Conservation (phyloP, 169 alveolate species). For the Eimeria tenella region DNA sequence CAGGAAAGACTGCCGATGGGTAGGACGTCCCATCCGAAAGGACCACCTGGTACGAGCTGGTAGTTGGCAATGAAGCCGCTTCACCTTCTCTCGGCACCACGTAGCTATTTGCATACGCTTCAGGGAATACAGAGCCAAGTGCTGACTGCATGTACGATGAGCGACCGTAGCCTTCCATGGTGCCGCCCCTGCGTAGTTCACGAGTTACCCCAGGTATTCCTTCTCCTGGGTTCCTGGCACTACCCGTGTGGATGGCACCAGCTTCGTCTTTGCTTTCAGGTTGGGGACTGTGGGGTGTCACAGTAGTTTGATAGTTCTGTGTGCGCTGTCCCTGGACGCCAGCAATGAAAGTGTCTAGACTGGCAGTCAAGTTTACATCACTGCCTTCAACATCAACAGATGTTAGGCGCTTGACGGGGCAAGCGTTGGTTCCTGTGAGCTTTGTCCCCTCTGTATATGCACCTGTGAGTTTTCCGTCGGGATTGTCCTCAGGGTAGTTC, state of each 20-base stretch:
- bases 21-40: slow-evolving; percentile 70
- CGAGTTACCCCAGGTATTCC: neutral
- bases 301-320: neutral
- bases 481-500: slow-evolving; percentile 7
- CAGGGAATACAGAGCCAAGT: slow-evolving; percentile 63
- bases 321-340: slow-evolving; percentile 51
- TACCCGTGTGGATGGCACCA: neutral
- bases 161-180: slow-evolving; percentile 55
- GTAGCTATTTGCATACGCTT: slow-evolving; percentile 43
- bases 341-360: slow-evolving; percentile 52
- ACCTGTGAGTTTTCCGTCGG: neutral
- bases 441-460: neutral
- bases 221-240: neutral
- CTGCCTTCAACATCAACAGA: slow-evolving; percentile 38
- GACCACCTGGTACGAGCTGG: slow-evolving; percentile 70
- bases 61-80: slow-evolving; percentile 13
- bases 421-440: neutral
- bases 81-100: slow-evolving; percentile 43
- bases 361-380: slow-evolving; percentile 60
- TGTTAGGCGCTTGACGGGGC: slow-evolving; percentile 31
- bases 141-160: slow-evolving; percentile 41
- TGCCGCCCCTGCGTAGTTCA: slow-evolving; percentile 41
- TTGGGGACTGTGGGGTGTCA: neutral
- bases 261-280: neutral
- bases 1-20: slow-evolving; percentile 67